Evolutionary conservation across 2,329 filamentous ascomycete genomes (phyloP), one percentile per base, ranked within the genome.

Genomic region (Hypoxylon sp.): DNA sequence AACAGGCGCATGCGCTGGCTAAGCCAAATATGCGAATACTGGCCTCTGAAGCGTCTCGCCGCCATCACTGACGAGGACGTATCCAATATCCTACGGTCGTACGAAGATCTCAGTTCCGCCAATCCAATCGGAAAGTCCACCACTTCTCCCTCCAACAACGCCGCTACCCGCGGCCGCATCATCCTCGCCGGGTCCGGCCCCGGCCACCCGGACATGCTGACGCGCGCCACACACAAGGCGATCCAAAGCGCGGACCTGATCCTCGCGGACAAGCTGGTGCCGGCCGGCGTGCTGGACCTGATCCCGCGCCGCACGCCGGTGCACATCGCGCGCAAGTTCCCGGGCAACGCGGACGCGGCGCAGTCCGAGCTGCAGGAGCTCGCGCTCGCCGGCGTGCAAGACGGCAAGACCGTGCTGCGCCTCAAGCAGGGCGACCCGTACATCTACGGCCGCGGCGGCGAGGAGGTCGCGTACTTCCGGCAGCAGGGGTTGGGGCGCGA

Each of bases 391-490:
- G 94, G 90, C 1, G 84, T 85, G 14, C 78, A 76, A 4, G 80
- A 81, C 20, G 96, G 96, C 11, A 90, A 92, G 78, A 92, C 89
- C 1, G 96, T 99, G 0, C 85, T 99, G 35, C 88, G 96, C 2
- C 85, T 99, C 49, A 99, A 99, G 82, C 96, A 99, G 79, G 96
- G 96, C 50, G 96, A 99, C 76, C 96, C 96, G 0, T 99, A 97
- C 81, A 89, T 99, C 42, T 99, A 98, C 80, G 96, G 96, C 42
- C 90, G 96, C 42, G 96, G 96, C 62, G 96, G 94, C 35, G 96
- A 99, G 79, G 96, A 99, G 79, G 93, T 94, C 42, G 88, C 89
- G 31, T 97, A 92, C 78, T 98, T 99, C 85, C 85, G 90, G 1
- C 82, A 83, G 2, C 86, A 91, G 53, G 94, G 94, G 1, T 90